A percentile compares a stretch with the other conserved stretches of the same genome.
phyloP scores from a whole-genome alignment of 2,329 filamentous ascomycete genomes.

The Diplodia sapinea region DNA sequence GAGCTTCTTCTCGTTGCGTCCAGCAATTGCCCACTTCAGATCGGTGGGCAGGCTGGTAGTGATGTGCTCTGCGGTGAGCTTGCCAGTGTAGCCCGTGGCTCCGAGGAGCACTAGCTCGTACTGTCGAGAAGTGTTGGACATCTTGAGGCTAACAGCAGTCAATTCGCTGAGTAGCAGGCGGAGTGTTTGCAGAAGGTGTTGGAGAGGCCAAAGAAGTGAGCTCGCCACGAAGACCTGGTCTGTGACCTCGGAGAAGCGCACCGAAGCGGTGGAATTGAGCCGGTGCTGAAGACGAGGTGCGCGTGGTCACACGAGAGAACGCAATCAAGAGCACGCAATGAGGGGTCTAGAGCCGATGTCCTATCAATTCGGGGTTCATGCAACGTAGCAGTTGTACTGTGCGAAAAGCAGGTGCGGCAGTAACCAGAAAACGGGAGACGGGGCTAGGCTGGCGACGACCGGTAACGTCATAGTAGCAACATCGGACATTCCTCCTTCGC shows the following conservation, averaged over 20 bases:
- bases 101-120: slow-evolving; percentile 72
- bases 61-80: slow-evolving; percentile 76
- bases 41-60: slow-evolving; percentile 72
- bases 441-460: not conserved
- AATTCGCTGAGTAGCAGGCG: not conserved
- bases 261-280: slow-evolving; percentile 11
- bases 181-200: not conserved
- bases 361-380: not conserved
- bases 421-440: not conserved
- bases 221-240: slow-evolving; percentile 20
- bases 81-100: slow-evolving; percentile 83
- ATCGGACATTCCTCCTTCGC: not conserved
- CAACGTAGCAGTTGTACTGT: not conserved
- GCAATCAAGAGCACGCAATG: not conserved
- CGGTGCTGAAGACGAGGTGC: not conserved
- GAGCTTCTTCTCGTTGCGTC: slow-evolving; percentile 79
- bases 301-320: not conserved
- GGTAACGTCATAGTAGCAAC: slow-evolving; percentile 15
- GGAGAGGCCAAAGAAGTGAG: not conserved
- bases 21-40: slow-evolving; percentile 86
- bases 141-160: not conserved
- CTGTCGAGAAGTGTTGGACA: slow-evolving; percentile 44
- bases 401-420: not conserved
- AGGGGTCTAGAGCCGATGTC: not conserved
- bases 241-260: slow-evolving; percentile 24